Base-by-base conservation (phyloP, 2,329 filamentous ascomycete genomes). In the Cytospora paraplurivora region DNA sequence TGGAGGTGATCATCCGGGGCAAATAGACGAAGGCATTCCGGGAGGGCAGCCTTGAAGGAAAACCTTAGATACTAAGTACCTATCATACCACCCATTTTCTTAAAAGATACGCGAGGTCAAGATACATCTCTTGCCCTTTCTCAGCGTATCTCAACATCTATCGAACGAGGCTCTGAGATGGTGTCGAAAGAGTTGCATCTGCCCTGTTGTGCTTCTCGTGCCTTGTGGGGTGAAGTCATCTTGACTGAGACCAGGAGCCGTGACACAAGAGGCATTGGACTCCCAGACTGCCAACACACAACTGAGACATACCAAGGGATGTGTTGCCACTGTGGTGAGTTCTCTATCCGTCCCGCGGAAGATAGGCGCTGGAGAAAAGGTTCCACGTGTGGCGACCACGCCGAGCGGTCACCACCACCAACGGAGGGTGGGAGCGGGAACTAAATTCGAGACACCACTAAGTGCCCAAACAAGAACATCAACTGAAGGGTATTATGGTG, bases 151-250 rank as follows among this genome's bases (percentile, higher is more conserved):
- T 41, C 21, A 32, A 7, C 1, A 19, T 17, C 15, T 4, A n/a
- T 54, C 58, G 58, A 55, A 61, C 44, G 51, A 61, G 58, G 58
- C 58, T 61, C 58, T 49, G 32, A 38, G n/a, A 19, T 35, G 33
- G n/a, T 27, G 58, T 13, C 33, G 7, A 19, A 32, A n/a, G 10
- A 27, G 51, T 55, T 32, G 7, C 41, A 38, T 37, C 19, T 10
- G 19, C 33, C 27, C 37, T 51, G 1, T 55, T 61, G 59, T 61
- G 59, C 17, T 61, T 19, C 51, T 51, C 51, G 19, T 51, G 59
- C 51, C 33, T 53, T 55, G 51, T 50, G 59, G 59, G 52, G 37
- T 61, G 51, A 61, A 61, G 59, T 55, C 59, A 61, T 61, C 10
- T 10, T 55, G 59, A 38, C 51, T 61, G 51, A 61, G 41, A 61